Conservation (phyloP, 306 rosid genomes). For the Styphnolobium japonicum region DNA sequence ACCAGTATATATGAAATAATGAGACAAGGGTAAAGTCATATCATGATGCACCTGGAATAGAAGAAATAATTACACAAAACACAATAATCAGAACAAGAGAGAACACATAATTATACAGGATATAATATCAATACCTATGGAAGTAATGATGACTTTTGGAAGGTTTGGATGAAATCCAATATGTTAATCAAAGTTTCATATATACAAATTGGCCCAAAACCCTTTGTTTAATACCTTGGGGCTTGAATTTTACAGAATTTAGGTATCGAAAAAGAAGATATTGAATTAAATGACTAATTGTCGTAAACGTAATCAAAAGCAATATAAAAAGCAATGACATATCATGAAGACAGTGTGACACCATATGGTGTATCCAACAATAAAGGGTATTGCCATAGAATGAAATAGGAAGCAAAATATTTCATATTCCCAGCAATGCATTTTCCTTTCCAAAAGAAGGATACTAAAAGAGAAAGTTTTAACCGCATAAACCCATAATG, state of each 20-base stretch:
- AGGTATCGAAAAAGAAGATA: slow-evolving; percentile 6
- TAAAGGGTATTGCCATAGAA: background rate
- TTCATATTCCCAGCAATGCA: background rate
- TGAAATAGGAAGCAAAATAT: slow-evolving; percentile 1
- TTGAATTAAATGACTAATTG: slow-evolving; percentile 1
- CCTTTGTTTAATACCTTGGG: background rate
- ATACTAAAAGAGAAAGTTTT: background rate
- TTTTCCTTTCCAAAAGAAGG: background rate
- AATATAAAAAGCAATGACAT: background rate
- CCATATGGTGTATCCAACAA: background rate
- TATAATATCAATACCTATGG: background rate
- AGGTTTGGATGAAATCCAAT: background rate
- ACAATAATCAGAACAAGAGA: slow-evolving; percentile 22
- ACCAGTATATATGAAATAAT: slow-evolving; percentile 89
- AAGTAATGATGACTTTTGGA: background rate
- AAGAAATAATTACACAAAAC: slow-evolving; percentile 19
- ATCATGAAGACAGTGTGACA: background rate
- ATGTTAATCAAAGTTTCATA: background rate
- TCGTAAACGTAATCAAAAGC: background rate
- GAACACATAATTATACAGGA: background rate
- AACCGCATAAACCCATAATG: background rate
- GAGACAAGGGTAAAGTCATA: slow-evolving; percentile 87
- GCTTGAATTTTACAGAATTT: background rate
- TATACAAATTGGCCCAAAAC: background rate
- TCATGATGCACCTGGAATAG: slow-evolving; percentile 75